Base-by-base conservation (phyloP, 495 filamentous ascomycete genomes). In the Hypoxylon cercidicola region DNA sequence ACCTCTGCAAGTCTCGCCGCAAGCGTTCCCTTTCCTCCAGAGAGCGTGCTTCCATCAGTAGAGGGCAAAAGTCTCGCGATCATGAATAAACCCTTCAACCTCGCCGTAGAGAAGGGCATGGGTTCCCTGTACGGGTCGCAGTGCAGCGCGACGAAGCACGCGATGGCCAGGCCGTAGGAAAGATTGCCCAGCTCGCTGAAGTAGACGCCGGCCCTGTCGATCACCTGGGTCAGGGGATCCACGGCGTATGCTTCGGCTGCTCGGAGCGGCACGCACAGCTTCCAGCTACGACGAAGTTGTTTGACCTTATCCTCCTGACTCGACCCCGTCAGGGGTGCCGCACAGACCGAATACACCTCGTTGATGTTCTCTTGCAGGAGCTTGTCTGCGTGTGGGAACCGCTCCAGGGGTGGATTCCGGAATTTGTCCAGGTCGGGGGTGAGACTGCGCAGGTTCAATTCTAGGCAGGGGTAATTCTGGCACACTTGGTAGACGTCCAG, bases 401-500 rank as follows among this genome's bases (percentile, higher is more conserved):
- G 9, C 11, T 67, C 48, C 10, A 50, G 20, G 28, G 68, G 57
- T 2, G 65, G 61, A 10, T 64, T n/a, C 0, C 40, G 68, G 19
- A 69, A 21, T 8, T 69, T 64, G 37, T 77, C 60, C 11, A 80
- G 37, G 18, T 75, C 68, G 16, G 71, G 66, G 23, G 51, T 47
- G 8, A 78, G 60, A 16, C 75, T 78, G 30, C 69, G 70, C 0
- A 56, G 54, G 54, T 81, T 81, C 44, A 81, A 70, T 13, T 69
- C 57, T 6, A 79, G 62, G 46, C 55, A 52, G 8, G 79, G 75
- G n/a, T 74, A 77, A 0, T 9, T 12, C 28, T 67, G 62, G 59
- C 72, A 77, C 25, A 78, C 75, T 58, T 81, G 67, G 58, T 83
- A 83, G 47, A 77, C 70, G 46, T 82, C 74, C 16, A 83, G 60